A percentile compares a stretch with the other conserved stretches of the same genome.
Conservation (phyloP, 2,329 filamentous ascomycete genomes). For the Venturia asperata region DNA sequence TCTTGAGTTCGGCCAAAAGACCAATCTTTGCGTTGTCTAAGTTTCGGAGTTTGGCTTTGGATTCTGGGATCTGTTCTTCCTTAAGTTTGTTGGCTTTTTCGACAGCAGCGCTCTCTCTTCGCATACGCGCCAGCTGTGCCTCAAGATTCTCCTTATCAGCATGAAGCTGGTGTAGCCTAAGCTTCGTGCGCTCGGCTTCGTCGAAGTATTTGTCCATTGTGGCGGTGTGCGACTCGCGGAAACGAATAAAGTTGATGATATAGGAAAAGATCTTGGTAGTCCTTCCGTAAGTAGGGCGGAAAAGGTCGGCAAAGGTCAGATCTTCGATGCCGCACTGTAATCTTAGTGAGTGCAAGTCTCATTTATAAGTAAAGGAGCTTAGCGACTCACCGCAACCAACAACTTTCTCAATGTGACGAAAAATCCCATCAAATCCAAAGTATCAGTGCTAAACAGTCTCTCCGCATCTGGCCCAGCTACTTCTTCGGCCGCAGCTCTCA, state of each 20-base stretch:
- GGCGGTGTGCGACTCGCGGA: constrained; percentile 82
- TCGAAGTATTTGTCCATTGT: constrained; percentile 94
- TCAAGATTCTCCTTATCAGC: constrained; percentile 83
- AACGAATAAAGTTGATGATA: constrained; percentile 97
- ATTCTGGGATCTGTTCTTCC: constrained; percentile 74
- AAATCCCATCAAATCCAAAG: constrained; percentile 91
- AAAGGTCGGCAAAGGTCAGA: constrained; percentile 87
- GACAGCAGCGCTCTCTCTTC: constrained; percentile 69
- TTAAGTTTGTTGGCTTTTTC: constrained; percentile 79
- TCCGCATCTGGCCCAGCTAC: constrained; percentile 78
- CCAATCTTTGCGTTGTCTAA: constrained; percentile 74
- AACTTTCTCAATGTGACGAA: constrained; percentile 76
- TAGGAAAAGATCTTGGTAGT: constrained; percentile 95
- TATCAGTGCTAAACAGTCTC: constrained; percentile 70
- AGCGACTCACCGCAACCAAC: constrained; percentile 53
- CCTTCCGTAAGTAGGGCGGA: constrained; percentile 81
- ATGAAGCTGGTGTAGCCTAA: constrained; percentile 79
- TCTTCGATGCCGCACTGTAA: constrained; percentile 78
- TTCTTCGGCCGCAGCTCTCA: constrained; percentile 86
- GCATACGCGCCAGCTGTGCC: constrained; percentile 70
- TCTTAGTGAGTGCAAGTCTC: neutral
- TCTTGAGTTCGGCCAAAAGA: constrained; percentile 74
- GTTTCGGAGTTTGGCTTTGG: constrained; percentile 75
- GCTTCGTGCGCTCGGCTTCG: constrained; percentile 77
- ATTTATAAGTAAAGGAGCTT: neutral